Evolutionary conservation across 345 rosid species (phyloP), one percentile per base, ranked within the genome.

Genomic region (Moringa oleifera): DNA sequence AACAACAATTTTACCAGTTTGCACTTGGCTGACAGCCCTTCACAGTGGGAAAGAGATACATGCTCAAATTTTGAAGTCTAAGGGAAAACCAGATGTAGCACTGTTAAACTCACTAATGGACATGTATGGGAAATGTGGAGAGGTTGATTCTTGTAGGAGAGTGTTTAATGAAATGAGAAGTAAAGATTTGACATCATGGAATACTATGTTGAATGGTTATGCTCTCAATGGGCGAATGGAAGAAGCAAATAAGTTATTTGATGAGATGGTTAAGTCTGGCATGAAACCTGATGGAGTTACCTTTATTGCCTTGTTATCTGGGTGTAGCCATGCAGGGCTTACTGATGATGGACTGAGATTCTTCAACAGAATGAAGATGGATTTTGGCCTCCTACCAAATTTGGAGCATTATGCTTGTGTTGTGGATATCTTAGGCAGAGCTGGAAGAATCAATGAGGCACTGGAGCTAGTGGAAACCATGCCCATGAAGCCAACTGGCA

Each of bases 321-420:
- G 90, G 1, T 85, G 83, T 62, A 82, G 90, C 61, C 85, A 85
- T 58, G 60, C 82, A 1, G 85, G 87, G 24, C 62, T 76, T 20
- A 71, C 69, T 0, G 81, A 78, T 16, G 57, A 31, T n/a, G 90
- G 90, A 47, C 2, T 72, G 28, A 71, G 57, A 50, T 79, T 74
- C 70, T 85, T 82, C 58, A 25, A 78, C 23, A 59, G 57, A 3
- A 82, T 85, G 90, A 47, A 19, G 36, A 66, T 23, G 0, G 73
- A 70, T 25, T 85, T 74, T 67, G 57, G 73, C 0, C 55, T 80
- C 0, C 70, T 75, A 36, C 85, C 83, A 0, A 71, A 67, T 17
- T 41, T 78, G 7, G 90, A 82, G 68, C 85, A 85, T 68, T 82
- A 82, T 57, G 90, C 85, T 49, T 82, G 85, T 62, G 64, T 80